These are phyloP conservation scores for Rhazya stricta DNA, from an alignment of 257 asterid species.

Conservation along the genomic window DNA sequence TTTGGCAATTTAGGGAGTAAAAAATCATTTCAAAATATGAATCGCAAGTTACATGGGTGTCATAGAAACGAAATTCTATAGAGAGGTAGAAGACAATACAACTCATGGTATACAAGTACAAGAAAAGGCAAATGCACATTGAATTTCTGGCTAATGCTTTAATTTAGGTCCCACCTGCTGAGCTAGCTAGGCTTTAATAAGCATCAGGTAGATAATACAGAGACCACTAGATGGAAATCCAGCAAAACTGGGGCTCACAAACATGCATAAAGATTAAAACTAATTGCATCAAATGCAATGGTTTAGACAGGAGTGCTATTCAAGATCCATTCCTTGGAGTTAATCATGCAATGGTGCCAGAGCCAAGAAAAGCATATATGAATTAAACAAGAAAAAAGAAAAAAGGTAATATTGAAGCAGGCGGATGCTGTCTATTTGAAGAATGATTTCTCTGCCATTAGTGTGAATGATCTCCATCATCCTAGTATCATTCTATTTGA, in stretches of 20 bases:
- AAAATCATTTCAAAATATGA: neutral
- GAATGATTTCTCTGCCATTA: neutral
- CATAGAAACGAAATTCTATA: neutral
- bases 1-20: too few species aligned
- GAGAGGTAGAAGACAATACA: neutral
- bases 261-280: neutral
- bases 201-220: neutral
- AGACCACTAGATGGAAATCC: conserved; percentile 1
- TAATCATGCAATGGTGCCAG: conserved; percentile 4
- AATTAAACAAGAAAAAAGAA: neutral
- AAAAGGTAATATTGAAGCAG: neutral
- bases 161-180: conserved; percentile 1
- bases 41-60: neutral
- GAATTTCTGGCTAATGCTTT: neutral
- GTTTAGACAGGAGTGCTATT: neutral
- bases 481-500: neutral
- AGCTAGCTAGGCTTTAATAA: neutral
- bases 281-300: neutral
- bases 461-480: neutral
- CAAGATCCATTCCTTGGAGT: neutral
- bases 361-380: neutral
- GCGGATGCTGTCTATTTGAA: neutral
- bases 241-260: neutral
- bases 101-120: neutral
- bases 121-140: neutral